Base-by-base conservation (phyloP, 306 rosid genomes). In the Quercus dentata region DNA sequence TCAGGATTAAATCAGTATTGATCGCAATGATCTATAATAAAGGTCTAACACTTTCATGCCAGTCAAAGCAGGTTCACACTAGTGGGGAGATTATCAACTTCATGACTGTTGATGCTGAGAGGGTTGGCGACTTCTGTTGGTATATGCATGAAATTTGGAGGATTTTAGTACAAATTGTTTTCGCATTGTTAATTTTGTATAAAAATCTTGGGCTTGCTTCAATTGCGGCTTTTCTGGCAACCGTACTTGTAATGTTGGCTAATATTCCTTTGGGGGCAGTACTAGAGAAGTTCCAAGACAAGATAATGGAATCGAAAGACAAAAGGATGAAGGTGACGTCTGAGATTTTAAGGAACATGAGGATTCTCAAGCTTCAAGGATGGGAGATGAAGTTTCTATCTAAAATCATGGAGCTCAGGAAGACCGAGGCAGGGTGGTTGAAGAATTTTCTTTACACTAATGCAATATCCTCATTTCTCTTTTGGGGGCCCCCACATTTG, bases 51-150 rank as follows among this genome's bases (percentile, higher is more conserved):
- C 83, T 88, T 57, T 85, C 91, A 11, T 83, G 87, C 83, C 87
- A 81, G 69, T 88, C 91, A 19, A 81, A 78, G 81, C 87, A 85
- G 63, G 75, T 76, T 1, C 86, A 83, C 79, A 83, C 87, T 5
- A 83, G 84, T 5, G 91, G 91, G 35, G 89, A 88, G 80, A 88
- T 85, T n/a, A 83, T 88, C 80, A 88, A 88, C 81, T 81, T 85
- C 78, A 85, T 88, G 84, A 73, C 89, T 1, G 80, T 85, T 65
- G 89, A 88, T 76, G 89, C 89, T n/a, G 89, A 83, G 84, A 81
- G 88, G 82, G 71, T 88, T 17, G 88, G 89, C 5, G 85, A 79
- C 25, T 67, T 33, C 15, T 28, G 72, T 76, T 85, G 86, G 89
- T 85, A 81, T 54, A 20, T 88, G 76, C 89, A 85, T 20, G 69